These are phyloP conservation scores for Hyphopichia buzzinii DNA, from an alignment of 1,139 yeast genomes.

Conservation along the genomic window DNA sequence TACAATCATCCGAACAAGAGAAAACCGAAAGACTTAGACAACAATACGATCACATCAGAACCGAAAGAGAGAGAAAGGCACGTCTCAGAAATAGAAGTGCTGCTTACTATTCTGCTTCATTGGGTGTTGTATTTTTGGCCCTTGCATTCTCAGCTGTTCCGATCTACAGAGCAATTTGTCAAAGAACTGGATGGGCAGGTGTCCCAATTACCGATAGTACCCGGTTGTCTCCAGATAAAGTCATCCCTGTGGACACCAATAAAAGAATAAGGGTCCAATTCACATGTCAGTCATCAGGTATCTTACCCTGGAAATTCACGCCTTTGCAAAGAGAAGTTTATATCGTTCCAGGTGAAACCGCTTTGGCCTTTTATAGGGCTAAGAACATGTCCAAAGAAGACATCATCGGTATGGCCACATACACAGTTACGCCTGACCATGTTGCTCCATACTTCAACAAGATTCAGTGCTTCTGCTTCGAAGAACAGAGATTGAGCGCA, in stretches of 20 bases:
- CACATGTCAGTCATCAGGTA: constrained; percentile 88
- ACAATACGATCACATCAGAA: constrained; percentile 10
- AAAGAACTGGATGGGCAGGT: constrained; percentile 96
- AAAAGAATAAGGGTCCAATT: constrained; percentile 79
- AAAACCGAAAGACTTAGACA: constrained; percentile 8
- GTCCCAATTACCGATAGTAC: constrained; percentile 83
- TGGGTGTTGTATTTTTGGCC: constrained; percentile 72
- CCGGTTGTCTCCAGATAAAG: constrained; percentile 80
- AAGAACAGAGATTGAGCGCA: constrained; percentile 88
- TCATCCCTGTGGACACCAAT: constrained; percentile 85
- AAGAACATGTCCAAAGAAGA: constrained; percentile 83
- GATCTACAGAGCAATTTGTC: constrained; percentile 85
- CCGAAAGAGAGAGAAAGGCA: constrained; percentile 29
- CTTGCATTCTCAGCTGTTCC: constrained; percentile 92
- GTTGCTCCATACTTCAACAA: constrained; percentile 96
- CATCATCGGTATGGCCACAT: constrained; percentile 97
- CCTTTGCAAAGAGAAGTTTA: constrained; percentile 95
- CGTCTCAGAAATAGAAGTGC: constrained; percentile 47
- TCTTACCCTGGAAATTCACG: constrained; percentile 92
- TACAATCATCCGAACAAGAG: constrained; percentile 3
- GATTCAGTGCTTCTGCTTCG: constrained; percentile 97
- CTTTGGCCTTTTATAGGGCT: constrained; percentile 92
- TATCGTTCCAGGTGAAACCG: constrained; percentile 97
- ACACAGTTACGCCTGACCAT: constrained; percentile 93
- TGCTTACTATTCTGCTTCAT: constrained; percentile 69